These are phyloP conservation scores for Ophiocordyceps sinensis DNA, from an alignment of 2,329 filamentous ascomycete genomes.

Conservation along the genomic window DNA sequence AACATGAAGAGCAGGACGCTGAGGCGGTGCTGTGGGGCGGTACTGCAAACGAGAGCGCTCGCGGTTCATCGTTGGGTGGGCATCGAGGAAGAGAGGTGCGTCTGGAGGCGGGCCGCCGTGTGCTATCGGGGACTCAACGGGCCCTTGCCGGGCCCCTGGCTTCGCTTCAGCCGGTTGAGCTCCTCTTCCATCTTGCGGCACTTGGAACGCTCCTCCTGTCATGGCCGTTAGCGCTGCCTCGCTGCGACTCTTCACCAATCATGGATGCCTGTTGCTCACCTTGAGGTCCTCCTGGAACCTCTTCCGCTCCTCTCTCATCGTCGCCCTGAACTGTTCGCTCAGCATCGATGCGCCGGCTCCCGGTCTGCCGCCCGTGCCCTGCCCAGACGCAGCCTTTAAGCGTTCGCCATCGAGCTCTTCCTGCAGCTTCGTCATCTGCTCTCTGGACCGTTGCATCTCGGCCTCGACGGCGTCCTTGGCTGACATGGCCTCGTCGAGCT, in stretches of 20 bases:
- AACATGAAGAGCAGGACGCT: not conserved
- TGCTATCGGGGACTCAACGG: slow-evolving; percentile 24
- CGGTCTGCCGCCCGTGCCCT: slow-evolving; percentile 16
- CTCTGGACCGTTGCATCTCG: slow-evolving; percentile 22
- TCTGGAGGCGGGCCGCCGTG: not conserved
- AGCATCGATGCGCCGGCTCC: slow-evolving; percentile 34
- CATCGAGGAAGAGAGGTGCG: not conserved
- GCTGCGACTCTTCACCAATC: not conserved
- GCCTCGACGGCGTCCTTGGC: slow-evolving; percentile 23
- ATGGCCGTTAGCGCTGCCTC: slow-evolving; percentile 12
- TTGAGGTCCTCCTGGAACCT: slow-evolving; percentile 40
- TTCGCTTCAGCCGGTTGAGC: slow-evolving; percentile 26
- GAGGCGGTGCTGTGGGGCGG: not conserved
- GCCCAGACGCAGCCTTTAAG: slow-evolving; percentile 25
- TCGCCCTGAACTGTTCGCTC: slow-evolving; percentile 40
- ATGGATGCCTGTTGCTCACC: slow-evolving; percentile 18
- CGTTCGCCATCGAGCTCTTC: slow-evolving; percentile 37
- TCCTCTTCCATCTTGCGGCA: slow-evolving; percentile 37
- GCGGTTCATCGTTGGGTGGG: too few relatives aligned
- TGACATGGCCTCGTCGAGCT: slow-evolving; percentile 17
- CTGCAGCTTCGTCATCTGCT: slow-evolving; percentile 26
- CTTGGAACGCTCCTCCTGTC: slow-evolving; percentile 33
- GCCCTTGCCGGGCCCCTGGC: slow-evolving; percentile 26
- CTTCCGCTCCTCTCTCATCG: slow-evolving; percentile 42
- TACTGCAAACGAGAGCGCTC: not conserved